Conservation (phyloP, 139 green algal genomes). For the Closterium sp. region DNA sequence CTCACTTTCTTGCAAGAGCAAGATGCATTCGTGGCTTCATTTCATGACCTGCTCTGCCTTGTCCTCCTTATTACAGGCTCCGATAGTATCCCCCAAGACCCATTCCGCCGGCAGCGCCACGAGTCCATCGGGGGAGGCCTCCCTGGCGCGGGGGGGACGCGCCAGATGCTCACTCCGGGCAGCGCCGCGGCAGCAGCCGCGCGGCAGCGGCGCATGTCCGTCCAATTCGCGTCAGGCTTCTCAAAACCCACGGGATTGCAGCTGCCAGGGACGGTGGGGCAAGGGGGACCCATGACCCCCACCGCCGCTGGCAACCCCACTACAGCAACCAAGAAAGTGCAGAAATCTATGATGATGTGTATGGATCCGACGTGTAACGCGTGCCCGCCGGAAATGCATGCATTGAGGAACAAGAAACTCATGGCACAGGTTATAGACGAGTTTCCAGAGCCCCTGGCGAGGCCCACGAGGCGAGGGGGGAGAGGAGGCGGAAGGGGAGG, state of each 20-base stretch:
- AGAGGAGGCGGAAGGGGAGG: not conserved
- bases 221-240: not conserved
- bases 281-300: not conserved
- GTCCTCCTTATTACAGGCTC: not conserved
- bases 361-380: not conserved
- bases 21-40: not conserved
- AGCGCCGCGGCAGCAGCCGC: not conserved
- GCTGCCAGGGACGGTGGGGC: not conserved
- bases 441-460: not conserved
- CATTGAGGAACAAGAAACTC: not conserved
- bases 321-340: not conserved
- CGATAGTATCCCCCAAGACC: not conserved
- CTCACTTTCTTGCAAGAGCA: not conserved
- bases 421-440: not conserved
- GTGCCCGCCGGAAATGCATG: not conserved
- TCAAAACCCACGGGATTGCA: not conserved
- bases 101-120: not conserved
- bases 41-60: not conserved
- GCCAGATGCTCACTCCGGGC: not conserved
- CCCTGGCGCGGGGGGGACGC: too few relatives aligned
- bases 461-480: not conserved
- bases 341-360: not conserved
- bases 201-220: not conserved
- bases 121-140: not conserved
- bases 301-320: not conserved